These are phyloP conservation scores for Leucocoprinus sp. DNA, from an alignment of 768 basidiomycete genomes.

Conservation along the genomic window DNA sequence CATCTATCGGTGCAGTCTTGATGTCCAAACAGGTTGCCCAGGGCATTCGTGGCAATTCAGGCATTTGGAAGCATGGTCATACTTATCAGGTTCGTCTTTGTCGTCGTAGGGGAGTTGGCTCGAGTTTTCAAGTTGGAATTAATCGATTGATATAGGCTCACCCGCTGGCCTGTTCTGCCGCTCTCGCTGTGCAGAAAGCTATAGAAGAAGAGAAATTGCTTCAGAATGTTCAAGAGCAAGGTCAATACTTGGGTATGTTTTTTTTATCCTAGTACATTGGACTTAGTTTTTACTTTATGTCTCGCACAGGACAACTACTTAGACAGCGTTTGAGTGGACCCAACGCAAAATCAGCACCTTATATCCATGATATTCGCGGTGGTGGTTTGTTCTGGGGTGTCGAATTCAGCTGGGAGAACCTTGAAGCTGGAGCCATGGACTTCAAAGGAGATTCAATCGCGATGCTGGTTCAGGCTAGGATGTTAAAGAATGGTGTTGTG, in stretches of 20 bases:
- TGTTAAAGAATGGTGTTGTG: constrained; percentile 58
- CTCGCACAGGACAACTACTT: constrained; percentile 37
- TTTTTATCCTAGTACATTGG: background rate
- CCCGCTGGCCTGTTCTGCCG: constrained; percentile 69
- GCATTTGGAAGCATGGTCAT: constrained; percentile 78
- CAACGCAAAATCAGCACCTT: constrained; percentile 52
- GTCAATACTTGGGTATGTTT: constrained; percentile 43
- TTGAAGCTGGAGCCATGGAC: constrained; percentile 33
- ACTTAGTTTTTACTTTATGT: constrained; percentile 1
- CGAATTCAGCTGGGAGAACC: constrained; percentile 64
- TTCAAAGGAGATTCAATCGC: constrained; percentile 53
- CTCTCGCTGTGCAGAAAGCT: constrained; percentile 74
- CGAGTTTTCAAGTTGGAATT: background rate
- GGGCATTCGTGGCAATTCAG: constrained; percentile 60
- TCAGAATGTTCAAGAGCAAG: constrained; percentile 50
- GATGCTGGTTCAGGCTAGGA: constrained; percentile 61
- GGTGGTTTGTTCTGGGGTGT: constrained; percentile 79
- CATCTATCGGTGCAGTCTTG: constrained; percentile 74
- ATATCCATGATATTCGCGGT: constrained; percentile 75
- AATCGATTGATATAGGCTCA: constrained; percentile 38
- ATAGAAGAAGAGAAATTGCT: constrained; percentile 66
- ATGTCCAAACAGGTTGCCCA: constrained; percentile 64
- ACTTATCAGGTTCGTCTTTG: constrained; percentile 57
- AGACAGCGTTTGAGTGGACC: constrained; percentile 44
- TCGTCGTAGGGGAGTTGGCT: background rate